These are phyloP conservation scores for Phellopilus nigrolimitatus DNA, from an alignment of 1,284 basidiomycete species.

Conservation along the genomic window DNA sequence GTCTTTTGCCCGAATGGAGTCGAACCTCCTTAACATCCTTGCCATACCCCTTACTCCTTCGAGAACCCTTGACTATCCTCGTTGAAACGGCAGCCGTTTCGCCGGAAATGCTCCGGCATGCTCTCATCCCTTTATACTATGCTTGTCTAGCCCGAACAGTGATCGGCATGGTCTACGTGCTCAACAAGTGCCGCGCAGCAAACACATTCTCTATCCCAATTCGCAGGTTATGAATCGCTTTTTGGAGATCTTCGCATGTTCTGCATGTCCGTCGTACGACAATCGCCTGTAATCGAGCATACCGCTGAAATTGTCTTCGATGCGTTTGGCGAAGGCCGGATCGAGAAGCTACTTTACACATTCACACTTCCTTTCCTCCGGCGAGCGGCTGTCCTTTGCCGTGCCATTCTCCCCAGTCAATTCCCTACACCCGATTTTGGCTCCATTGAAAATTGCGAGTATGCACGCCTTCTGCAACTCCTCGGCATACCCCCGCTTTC, in stretches of 20 bases:
- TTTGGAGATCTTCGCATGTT: constrained; percentile 83
- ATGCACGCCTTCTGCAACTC: constrained; percentile 71
- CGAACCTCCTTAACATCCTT: constrained; percentile 70
- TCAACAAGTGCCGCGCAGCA: constrained; percentile 63
- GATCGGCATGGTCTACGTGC: constrained; percentile 73
- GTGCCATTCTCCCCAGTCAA: constrained; percentile 63
- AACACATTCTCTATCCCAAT: constrained; percentile 39
- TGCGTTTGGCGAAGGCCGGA: constrained; percentile 70
- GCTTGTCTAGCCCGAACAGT: constrained; percentile 82
- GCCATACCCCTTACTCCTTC: constrained; percentile 74
- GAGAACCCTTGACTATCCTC: constrained; percentile 84
- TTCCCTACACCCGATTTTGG: constrained; percentile 46
- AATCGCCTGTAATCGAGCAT: constrained; percentile 75
- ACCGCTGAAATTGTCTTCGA: constrained; percentile 72
- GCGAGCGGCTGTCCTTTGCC: constrained; percentile 81
- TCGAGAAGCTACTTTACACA: constrained; percentile 84
- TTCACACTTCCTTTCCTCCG: constrained; percentile 95
- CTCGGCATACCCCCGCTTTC: constrained; percentile 76
- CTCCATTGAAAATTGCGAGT: constrained; percentile 55
- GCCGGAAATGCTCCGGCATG: constrained; percentile 82
- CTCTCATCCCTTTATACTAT: constrained; percentile 83
- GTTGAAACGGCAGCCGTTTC: constrained; percentile 85
- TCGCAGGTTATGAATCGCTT: constrained; percentile 53
- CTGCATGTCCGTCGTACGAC: constrained; percentile 77
- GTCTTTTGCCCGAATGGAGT: constrained; percentile 86